Base-by-base conservation (phyloP, 1,139 yeast genomes). In the Kodamaea derodonti region DNA sequence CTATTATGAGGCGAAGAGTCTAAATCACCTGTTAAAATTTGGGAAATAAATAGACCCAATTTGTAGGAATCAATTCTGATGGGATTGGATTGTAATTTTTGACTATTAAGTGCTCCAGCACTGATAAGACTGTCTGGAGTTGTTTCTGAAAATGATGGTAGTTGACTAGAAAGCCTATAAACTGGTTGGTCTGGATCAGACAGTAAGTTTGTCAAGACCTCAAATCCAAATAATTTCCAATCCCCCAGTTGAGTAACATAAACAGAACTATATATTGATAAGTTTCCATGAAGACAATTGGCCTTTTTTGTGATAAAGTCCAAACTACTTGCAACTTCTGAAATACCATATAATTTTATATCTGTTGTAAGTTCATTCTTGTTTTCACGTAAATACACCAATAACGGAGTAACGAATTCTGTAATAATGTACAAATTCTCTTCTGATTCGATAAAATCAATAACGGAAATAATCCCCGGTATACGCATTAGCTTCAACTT, bases 181-280 rank as follows among this genome's bases (percentile, higher is more conserved):
- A 72, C 47, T 2, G 75, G 72, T 36, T 66, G 73, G 36, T 75
- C 75, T 3, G 75, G 72, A 39, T 77, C 82, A 1, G 71, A 60
- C 16, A 60, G 62, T 37, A 69, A 49, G 42, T 70, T 76, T 2
- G 83, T 71, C 37, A 84, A 67, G 4, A 84, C 57, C 54, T 90
- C 97, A 48, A 88, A 77, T 1, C 96, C 96, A 44, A 85, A 84
- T 17, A 90, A 55, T 39, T 80, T 83, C 94, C 95, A 86, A 49
- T 85, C 95, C 7, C 96, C 95, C 27, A 67, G 54, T 11, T 42
- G 43, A 37, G 75, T 83, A 11, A 86, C 78, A 55, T 61, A 87
- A 1, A 90, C 69, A 0, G 85, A 74, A 27, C 73, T 69, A 20
- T 62, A 48, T 10, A 54, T 36, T 41, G 75, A 69, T 25, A 88